Conservation (phyloP, 1,284 basidiomycete species). For the Lentinus polychrous region DNA sequence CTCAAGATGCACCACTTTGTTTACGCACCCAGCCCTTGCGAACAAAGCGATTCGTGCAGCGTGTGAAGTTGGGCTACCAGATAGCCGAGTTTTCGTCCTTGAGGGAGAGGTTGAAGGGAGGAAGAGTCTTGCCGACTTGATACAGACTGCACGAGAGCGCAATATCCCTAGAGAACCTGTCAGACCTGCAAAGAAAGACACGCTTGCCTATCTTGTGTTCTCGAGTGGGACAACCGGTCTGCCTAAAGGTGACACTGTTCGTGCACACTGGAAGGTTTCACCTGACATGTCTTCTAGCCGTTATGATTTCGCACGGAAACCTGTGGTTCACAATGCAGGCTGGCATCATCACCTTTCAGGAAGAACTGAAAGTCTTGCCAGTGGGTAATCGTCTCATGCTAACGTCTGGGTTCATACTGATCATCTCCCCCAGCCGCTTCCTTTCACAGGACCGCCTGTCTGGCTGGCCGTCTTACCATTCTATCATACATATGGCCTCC, state of each 20-base stretch:
- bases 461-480: conserved; percentile 57
- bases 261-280: background rate
- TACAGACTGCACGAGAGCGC: conserved; percentile 32
- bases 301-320: conserved; percentile 74
- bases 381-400: conserved; percentile 21
- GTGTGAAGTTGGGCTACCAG: conserved; percentile 41
- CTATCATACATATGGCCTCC: conserved; percentile 63
- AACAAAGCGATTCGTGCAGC: conserved; percentile 43
- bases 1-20: conserved; percentile 50
- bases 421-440: conserved; percentile 29
- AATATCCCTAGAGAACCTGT: conserved; percentile 35
- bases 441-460: conserved; percentile 37
- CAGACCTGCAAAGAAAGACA: conserved; percentile 43
- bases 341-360: conserved; percentile 24
- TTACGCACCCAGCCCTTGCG: conserved; percentile 51
- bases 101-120: conserved; percentile 34
- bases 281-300: conserved; percentile 33
- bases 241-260: conserved; percentile 54
- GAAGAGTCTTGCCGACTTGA: conserved; percentile 38
- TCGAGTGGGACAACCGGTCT: conserved; percentile 74
- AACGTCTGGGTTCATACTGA: background rate
- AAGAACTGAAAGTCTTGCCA: conserved; percentile 23
- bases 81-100: conserved; percentile 48
- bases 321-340: conserved; percentile 45
- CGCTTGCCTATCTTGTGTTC: conserved; percentile 66